These are phyloP conservation scores for Tuber aestivum DNA, from an alignment of 495 filamentous ascomycete species.

Conservation along the genomic window DNA sequence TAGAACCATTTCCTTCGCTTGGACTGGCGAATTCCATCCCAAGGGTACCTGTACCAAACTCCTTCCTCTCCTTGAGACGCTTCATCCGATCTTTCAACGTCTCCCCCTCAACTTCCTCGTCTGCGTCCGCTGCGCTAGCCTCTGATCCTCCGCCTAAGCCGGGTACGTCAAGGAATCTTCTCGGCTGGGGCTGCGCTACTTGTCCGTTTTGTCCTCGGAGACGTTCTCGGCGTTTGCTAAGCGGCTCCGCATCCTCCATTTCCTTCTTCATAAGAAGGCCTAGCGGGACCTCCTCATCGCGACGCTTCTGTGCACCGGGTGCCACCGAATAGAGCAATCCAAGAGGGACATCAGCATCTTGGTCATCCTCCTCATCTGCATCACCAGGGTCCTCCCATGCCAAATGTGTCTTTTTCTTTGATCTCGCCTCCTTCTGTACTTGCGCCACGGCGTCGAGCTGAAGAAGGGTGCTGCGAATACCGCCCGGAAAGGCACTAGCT, in stretches of 20 bases:
- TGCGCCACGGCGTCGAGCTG: slow-evolving; percentile 88
- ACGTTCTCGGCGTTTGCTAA: slow-evolving; percentile 71
- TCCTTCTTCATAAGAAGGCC: slow-evolving; percentile 80
- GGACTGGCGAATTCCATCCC: slow-evolving; percentile 71
- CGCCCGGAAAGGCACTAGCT: slow-evolving; percentile 60
- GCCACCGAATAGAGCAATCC: slow-evolving; percentile 58
- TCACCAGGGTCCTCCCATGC: slow-evolving; percentile 79
- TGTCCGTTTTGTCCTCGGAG: slow-evolving; percentile 53
- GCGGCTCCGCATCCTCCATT: slow-evolving; percentile 84
- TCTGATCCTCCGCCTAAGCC: slow-evolving; percentile 38
- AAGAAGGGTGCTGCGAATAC: slow-evolving; percentile 81
- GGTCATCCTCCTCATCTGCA: slow-evolving; percentile 49
- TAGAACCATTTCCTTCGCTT: slow-evolving; percentile 53
- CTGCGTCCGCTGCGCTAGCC: slow-evolving; percentile 42
- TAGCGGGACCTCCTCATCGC: slow-evolving; percentile 61
- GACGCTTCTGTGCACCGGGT: slow-evolving; percentile 48
- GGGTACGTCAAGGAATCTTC: slow-evolving; percentile 47
- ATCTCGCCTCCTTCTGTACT: slow-evolving; percentile 68
- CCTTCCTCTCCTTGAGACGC: slow-evolving; percentile 57
- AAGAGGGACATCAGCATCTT: slow-evolving; percentile 78
- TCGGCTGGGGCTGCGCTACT: slow-evolving; percentile 20
- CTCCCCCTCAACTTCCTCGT: slow-evolving; percentile 63
- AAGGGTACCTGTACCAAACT: slow-evolving; percentile 66
- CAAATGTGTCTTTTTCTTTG: slow-evolving; percentile 67
- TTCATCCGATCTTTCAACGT: slow-evolving; percentile 69